These are phyloP conservation scores for Acarospora socialis DNA, from an alignment of 2,329 filamentous ascomycete species.

Conservation along the genomic window DNA sequence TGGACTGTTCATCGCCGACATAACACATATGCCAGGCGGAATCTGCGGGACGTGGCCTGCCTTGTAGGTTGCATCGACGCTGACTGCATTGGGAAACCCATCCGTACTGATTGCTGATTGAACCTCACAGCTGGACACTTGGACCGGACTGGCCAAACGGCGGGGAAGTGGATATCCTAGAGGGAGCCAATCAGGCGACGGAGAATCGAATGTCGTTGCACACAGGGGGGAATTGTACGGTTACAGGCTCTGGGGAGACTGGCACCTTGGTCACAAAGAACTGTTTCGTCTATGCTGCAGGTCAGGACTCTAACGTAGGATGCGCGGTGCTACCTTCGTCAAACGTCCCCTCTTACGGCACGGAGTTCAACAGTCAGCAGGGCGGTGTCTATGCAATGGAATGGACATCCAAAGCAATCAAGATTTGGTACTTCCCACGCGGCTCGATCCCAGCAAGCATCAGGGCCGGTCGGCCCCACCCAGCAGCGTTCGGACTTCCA, in stretches of 20 bases:
- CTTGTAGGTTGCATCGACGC: too few species aligned
- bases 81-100: too few species aligned
- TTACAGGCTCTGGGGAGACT: slow-evolving; percentile 30
- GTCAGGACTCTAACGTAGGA: slow-evolving; percentile 26
- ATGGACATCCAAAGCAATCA: slow-evolving; percentile 31
- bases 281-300: slow-evolving; percentile 33
- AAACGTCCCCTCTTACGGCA: slow-evolving; percentile 33
- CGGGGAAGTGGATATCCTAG: slow-evolving; percentile 39
- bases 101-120: too few species aligned
- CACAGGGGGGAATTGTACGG: slow-evolving; percentile 30
- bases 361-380: slow-evolving; percentile 29
- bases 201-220: slow-evolving; percentile 35
- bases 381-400: slow-evolving; percentile 37
- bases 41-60: slow-evolving; percentile 39
- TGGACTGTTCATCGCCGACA: slow-evolving; percentile 33
- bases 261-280: slow-evolving; percentile 34
- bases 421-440: slow-evolving; percentile 39
- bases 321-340: slow-evolving; percentile 27
- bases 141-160: slow-evolving; percentile 25
- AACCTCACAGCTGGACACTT: slow-evolving; percentile 6
- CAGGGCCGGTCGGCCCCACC: slow-evolving; percentile 28
- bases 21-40: slow-evolving; percentile 33
- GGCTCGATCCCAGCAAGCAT: slow-evolving; percentile 32
- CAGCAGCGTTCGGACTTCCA: slow-evolving; percentile 31
- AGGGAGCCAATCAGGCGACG: slow-evolving; percentile 34